Evolutionary conservation across 768 basidiomycete genomes (phyloP).

Genomic region (Tricholoma hemisulphureum): DNA sequence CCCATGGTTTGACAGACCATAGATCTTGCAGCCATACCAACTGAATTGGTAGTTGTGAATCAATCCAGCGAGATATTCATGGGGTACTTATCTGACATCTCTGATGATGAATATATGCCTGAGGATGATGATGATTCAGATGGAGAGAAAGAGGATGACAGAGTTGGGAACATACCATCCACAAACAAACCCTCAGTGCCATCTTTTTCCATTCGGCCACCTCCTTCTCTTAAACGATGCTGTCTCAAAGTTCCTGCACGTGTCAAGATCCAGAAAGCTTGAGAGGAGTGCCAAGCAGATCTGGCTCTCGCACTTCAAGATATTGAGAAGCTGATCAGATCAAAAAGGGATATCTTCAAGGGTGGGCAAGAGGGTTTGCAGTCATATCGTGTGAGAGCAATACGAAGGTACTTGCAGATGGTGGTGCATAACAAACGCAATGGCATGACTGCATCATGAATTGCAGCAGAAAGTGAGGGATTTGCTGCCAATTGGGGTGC

Average conservation of each 20-base stretch:
- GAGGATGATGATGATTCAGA: neutral
- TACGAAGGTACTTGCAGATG: constrained; percentile 27
- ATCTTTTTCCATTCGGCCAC: neutral
- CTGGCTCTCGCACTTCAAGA: constrained; percentile 14
- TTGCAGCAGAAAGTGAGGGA: constrained; percentile 28
- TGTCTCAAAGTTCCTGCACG: constrained; percentile 20
- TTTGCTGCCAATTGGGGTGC: constrained; percentile 31
- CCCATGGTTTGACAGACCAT: too few species aligned
- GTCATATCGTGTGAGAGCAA: constrained; percentile 21
- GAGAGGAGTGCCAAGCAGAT: constrained; percentile 1
- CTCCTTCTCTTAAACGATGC: constrained; percentile 20
- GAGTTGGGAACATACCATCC: neutral
- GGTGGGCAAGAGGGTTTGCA: constrained; percentile 28
- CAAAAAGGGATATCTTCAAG: constrained; percentile 22
- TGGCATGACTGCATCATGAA: constrained; percentile 23
- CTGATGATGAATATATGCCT: constrained; percentile 6
- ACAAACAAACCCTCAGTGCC: neutral
- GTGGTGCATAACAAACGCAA: constrained; percentile 23
- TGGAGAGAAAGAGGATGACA: neutral
- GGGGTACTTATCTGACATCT: constrained; percentile 21
- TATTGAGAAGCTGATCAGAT: constrained; percentile 24
- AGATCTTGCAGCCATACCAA: too few species aligned
- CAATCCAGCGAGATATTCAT: constrained; percentile 11
- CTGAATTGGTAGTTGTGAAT: neutral
- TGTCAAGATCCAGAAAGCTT: neutral